Base-by-base conservation (phyloP, 139 green algal genomes). In the Chlorella ohadii region DNA sequence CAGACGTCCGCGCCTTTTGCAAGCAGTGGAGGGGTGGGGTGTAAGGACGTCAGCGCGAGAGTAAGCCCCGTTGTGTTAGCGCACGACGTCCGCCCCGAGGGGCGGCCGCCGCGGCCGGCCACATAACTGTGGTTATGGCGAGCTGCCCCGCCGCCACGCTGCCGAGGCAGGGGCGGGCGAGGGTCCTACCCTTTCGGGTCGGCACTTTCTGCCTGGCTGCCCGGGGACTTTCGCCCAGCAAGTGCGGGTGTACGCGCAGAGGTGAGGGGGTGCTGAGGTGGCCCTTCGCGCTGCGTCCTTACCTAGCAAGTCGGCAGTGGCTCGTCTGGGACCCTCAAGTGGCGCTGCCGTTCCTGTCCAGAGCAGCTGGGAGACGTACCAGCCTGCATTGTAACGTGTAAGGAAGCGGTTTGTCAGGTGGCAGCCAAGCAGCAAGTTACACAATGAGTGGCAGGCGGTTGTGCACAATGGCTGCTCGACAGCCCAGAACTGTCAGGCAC, bases 201-300 rank as follows among this genome's bases (percentile, higher is more conserved):
- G 95, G 95, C 94, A 98, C 96, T 99, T 88, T 99, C 96, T 98
- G 94, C 96, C 95, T 92, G 90, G 88, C 80, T 89, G 94, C 94
- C 96, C 96, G 96, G 96, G 95, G 96, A 99, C 96, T 99, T 99
- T 99, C 96, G 91, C 96, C 94, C 96, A 93, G 96, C 95, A 89
- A 73, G 27, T 63, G 61, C 25, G 17, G 61, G 36, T 67, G 51
- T 7, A 38, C 33, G 66, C 51, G 51, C 51, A 59, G 51, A 13
- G 51, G 51, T 17, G 25, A 22, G 70, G 77, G 61, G 17, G 25
- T 85, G 91, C 92, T 88, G 94, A 94, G 84, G 92, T 96, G 91
- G 94, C 94, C 94, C 91, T 96, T 95, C 85, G 87, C 87, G 89
- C 93, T 95, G 92, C 90, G 92, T 87, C 88, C 89, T 92, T 89